phyloP scores from a whole-genome alignment of 2,329 filamentous ascomycete species.

The Zasmidium cellare region DNA sequence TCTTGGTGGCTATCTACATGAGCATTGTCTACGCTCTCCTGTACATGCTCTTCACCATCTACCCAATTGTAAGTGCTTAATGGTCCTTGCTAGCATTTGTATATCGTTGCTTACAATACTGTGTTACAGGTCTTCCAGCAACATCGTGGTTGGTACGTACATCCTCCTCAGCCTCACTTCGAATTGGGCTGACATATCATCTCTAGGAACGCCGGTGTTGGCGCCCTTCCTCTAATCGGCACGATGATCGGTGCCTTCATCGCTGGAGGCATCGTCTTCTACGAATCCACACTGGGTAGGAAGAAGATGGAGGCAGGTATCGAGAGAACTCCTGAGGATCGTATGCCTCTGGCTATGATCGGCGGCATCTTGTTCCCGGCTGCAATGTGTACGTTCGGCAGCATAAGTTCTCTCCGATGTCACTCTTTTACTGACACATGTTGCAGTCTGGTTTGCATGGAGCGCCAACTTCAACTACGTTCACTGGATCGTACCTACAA shows the following conservation, averaged over 20 bases:
- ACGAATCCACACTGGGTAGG: slow-evolving; percentile 41
- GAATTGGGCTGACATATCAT: background rate
- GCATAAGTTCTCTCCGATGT: background rate
- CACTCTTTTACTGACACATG: background rate
- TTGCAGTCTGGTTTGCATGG: slow-evolving; percentile 33
- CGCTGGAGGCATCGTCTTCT: slow-evolving; percentile 44
- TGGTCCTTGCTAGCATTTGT: slow-evolving; percentile 19
- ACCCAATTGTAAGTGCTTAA: slow-evolving; percentile 56
- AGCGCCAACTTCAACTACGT: slow-evolving; percentile 40
- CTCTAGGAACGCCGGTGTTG: slow-evolving; percentile 51
- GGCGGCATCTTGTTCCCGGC: slow-evolving; percentile 34
- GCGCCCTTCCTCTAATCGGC: slow-evolving; percentile 54
- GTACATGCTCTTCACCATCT: slow-evolving; percentile 63
- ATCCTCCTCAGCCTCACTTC: background rate
- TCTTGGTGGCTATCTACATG: slow-evolving; percentile 55
- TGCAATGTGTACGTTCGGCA: slow-evolving; percentile 24
- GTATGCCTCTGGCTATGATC: slow-evolving; percentile 29
- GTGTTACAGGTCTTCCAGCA: slow-evolving; percentile 44
- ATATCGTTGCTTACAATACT: slow-evolving; percentile 24
- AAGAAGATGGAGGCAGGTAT: slow-evolving; percentile 41
- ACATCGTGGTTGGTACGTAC: slow-evolving; percentile 45
- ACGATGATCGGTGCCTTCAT: slow-evolving; percentile 50
- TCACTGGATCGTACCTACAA: slow-evolving; percentile 48
- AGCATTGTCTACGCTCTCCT: slow-evolving; percentile 54
- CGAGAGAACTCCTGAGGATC: slow-evolving; percentile 43